Evolutionary conservation across 1,139 yeast genomes (phyloP).

Genomic region (Blastobotrys apis): DNA sequence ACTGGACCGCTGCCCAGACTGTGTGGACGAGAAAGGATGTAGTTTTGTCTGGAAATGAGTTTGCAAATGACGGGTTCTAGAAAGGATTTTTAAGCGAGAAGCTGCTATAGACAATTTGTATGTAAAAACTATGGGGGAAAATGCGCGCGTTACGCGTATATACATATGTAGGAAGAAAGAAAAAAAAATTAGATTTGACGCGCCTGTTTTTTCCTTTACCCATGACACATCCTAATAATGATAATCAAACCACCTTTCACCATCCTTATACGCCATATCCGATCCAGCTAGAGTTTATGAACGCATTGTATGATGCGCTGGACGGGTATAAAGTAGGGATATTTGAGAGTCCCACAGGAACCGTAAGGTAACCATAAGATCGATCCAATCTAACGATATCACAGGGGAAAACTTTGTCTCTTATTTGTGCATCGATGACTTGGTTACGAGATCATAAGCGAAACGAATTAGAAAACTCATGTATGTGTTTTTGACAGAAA

Average conservation of each 20-base stretch:
- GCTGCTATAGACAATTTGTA: neutral
- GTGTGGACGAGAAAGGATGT: constrained; percentile 25
- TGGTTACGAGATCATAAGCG: constrained; percentile 70
- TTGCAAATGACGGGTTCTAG: constrained; percentile 13
- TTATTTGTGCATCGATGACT: constrained; percentile 80
- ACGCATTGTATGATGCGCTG: constrained; percentile 61
- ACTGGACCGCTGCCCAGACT: constrained; percentile 29
- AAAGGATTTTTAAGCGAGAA: neutral
- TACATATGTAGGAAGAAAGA: too few relatives aligned
- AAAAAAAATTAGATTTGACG: too few relatives aligned
- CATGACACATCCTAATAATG: too few relatives aligned
- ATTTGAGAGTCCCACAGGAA: constrained; percentile 94
- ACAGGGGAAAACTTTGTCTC: constrained; percentile 78
- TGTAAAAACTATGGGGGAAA: neutral
- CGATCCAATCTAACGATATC: constrained; percentile 9
- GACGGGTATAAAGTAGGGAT: constrained; percentile 65
- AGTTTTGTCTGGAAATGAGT: constrained; percentile 7
- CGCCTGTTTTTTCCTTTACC: too few relatives aligned
- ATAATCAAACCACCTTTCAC: constrained; percentile 39
- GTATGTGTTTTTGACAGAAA: constrained; percentile 10
- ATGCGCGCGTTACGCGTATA: neutral
- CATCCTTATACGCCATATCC: constrained; percentile 83
- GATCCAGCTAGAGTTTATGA: constrained; percentile 77
- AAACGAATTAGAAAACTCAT: constrained; percentile 23
- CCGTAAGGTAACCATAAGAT: constrained; percentile 30